These are phyloP conservation scores for Trichoderma breve DNA, from an alignment of 2,329 filamentous ascomycete genomes.

Conservation along the genomic window DNA sequence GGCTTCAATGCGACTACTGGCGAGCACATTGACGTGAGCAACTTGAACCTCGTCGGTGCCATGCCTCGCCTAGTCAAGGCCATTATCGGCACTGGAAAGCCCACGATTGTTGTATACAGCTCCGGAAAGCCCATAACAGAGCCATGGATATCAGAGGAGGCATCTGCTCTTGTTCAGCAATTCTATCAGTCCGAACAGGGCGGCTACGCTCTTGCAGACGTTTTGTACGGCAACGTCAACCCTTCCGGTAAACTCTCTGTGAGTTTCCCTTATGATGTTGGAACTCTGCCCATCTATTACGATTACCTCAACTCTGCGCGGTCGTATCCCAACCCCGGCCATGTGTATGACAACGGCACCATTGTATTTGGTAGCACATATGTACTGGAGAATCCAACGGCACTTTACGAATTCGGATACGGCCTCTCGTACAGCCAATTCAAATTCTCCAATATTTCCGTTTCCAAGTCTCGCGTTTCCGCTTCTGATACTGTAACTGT, in stretches of 20 bases:
- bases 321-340: not conserved
- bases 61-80: constrained; percentile 10
- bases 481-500: constrained; percentile 4
- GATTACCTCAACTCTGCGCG: constrained; percentile 1
- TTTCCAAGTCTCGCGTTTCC: not conserved
- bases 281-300: constrained; percentile 8
- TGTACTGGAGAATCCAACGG: not conserved
- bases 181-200: constrained; percentile 8
- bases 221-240: constrained; percentile 1
- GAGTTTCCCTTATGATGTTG: constrained; percentile 10
- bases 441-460: not conserved
- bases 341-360: not conserved
- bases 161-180: constrained; percentile 5
- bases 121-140: constrained; percentile 9
- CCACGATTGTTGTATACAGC: not conserved
- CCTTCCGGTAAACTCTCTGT: constrained; percentile 9
- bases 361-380: constrained; percentile 6
- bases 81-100: constrained; percentile 4
- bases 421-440: constrained; percentile 9
- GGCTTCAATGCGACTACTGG: not conserved
- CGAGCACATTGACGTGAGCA: not conserved
- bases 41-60: constrained; percentile 1
- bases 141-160: not conserved
- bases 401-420: constrained; percentile 7
- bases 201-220: constrained; percentile 2